A percentile compares a stretch with the other conserved stretches of the same genome.
These are phyloP conservation scores for Mycosphaerella sp. DNA, from an alignment of 2,329 filamentous ascomycete species.

Conservation along the genomic window DNA sequence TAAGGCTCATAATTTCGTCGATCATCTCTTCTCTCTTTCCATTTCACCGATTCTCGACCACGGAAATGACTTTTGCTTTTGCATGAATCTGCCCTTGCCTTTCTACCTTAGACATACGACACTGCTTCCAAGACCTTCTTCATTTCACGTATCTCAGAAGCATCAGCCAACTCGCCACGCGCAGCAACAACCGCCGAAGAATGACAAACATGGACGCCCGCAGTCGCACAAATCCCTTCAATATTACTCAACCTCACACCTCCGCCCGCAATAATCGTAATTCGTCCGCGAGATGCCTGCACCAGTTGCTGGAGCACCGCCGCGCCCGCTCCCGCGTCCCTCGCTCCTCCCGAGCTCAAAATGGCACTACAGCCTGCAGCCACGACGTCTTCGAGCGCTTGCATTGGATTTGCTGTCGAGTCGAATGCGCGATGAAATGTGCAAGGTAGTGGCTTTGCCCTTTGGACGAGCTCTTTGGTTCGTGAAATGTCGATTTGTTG, in stretches of 20 bases:
- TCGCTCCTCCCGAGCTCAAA: conserved; percentile 44
- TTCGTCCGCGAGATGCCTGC: conserved; percentile 26
- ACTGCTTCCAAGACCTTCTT: neutral
- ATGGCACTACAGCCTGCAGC: conserved; percentile 43
- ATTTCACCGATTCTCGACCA: neutral
- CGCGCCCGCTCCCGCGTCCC: conserved; percentile 34
- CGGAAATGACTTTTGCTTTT: no score
- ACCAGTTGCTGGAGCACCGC: conserved; percentile 33
- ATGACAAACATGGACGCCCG: conserved; percentile 19
- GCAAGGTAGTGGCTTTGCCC: conserved; percentile 41
- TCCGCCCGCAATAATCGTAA: conserved; percentile 47
- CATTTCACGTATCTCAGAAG: conserved; percentile 16
- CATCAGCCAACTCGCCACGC: conserved; percentile 7
- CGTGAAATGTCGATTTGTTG: conserved; percentile 37
- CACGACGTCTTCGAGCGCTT: conserved; percentile 36
- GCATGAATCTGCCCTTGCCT: neutral
- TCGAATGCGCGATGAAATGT: conserved; percentile 54
- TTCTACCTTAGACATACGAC: neutral
- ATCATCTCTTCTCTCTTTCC: neutral
- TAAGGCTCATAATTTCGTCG: neutral
- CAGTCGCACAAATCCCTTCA: conserved; percentile 23
- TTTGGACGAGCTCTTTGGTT: conserved; percentile 39
- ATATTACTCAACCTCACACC: conserved; percentile 45
- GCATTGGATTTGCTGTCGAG: conserved; percentile 29
- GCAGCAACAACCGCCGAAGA: conserved; percentile 19